Base-by-base conservation (phyloP, 164 flowering plant genomes). In the Dillenia turbinata region DNA sequence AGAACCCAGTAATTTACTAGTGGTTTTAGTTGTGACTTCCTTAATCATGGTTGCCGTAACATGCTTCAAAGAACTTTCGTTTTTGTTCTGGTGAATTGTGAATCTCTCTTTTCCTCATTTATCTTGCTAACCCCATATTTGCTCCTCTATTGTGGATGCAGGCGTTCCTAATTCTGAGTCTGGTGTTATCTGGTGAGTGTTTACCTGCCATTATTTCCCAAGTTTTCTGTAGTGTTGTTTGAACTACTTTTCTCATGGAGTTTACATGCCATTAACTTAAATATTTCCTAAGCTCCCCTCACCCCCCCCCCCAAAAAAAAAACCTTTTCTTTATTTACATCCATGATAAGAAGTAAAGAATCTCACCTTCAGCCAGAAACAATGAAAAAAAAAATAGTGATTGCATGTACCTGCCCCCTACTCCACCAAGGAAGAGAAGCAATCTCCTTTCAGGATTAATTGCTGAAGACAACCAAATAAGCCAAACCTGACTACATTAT, bases 181-280 rank as follows among this genome's bases (percentile, higher is more conserved):
- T 84, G 54, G 66, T 77, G 46, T 67, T 81, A 22, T 87, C 92
- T 40, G 85, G 92, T 87, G 63, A 73, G 84, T 56, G 48, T 15
- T 44, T 10, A 12, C 22, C 6, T 44, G 10, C 33, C 40, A 33
- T 33, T 33, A 6, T 8, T 15, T 3, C 14, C 3, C 44, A 7
- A 12, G 9, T 50, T 2, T 45, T 12, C 14, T 22, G 9, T 19
- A 26, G 40, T 33, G 40, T 33, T 33, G 40, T 33, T 33, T 33
- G 5, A 33, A 33, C 40, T 33, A 4, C 40, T 7, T 7, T 33
- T 33, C 40, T 33, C 40, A 33, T 33, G 40, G 6, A 33, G 5
- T 33, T 33, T 33, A 5, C 40, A 33, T 33, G 40, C 40, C 40
- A 33, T 33, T 33, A 6, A 33, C 40, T 33, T 33, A 33, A 33